Evolutionary conservation across 192 early-diverging fungal species (phyloP).

Genomic region (Entrophospora sp.): DNA sequence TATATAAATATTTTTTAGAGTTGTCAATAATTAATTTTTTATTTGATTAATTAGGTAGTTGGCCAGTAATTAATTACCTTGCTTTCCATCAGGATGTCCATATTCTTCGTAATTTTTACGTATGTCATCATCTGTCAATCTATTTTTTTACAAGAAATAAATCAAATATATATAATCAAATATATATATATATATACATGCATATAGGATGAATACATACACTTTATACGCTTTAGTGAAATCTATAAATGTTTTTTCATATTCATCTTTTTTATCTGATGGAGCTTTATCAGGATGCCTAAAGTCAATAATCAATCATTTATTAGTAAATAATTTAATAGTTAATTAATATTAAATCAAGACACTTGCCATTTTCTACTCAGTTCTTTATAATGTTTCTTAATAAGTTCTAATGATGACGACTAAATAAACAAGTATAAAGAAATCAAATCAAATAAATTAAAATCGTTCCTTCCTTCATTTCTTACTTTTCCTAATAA

Average conservation of each 20-base stretch:
- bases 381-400: constrained; percentile 60
- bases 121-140: constrained; percentile 83
- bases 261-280: constrained; percentile 57
- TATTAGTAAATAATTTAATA: no score
- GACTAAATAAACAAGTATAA: constrained; percentile 28
- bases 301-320: no score
- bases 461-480: no score
- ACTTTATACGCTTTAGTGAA: constrained; percentile 92
- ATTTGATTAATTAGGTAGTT: constrained; percentile 28
- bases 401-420: constrained; percentile 47
- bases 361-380: constrained; percentile 46
- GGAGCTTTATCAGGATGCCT: constrained; percentile 73
- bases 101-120: constrained; percentile 90
- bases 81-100: constrained; percentile 96
- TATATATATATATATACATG: neutral
- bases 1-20: neutral
- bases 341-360: no score
- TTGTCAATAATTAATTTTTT: neutral
- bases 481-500: no score
- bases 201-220: no score
- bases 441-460: no score
- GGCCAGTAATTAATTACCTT: constrained; percentile 27
- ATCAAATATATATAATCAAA: neutral
- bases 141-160: constrained; percentile 17
- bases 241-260: constrained; percentile 70